Evolutionary conservation across 768 basidiomycete species (phyloP).

Genomic region (Crassisporium funariophilum): DNA sequence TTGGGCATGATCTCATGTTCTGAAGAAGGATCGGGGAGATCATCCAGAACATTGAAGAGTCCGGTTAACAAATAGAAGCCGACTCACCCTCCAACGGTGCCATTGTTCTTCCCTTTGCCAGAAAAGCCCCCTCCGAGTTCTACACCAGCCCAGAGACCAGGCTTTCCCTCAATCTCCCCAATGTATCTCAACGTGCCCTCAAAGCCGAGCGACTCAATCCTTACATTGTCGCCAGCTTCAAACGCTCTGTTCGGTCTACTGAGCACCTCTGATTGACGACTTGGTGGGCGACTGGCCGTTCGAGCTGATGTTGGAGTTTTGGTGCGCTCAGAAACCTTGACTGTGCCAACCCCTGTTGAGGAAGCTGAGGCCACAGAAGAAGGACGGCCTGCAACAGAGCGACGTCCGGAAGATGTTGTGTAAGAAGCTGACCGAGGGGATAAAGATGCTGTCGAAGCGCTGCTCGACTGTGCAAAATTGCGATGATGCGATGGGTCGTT

Average conservation of each 20-base stretch:
- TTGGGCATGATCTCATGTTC: too few species aligned
- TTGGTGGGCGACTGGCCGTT: constrained; percentile 52
- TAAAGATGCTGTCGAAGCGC: constrained; percentile 46
- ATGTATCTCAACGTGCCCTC: constrained; percentile 83
- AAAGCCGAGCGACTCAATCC: constrained; percentile 85
- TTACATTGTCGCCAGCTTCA: constrained; percentile 78
- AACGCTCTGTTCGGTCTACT: constrained; percentile 50
- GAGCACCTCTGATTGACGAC: constrained; percentile 67
- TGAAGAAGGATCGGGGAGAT: too few species aligned
- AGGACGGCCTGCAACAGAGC: constrained; percentile 46
- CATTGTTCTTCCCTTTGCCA: constrained; percentile 96
- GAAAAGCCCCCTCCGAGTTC: constrained; percentile 83
- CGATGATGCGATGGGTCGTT: constrained; percentile 81
- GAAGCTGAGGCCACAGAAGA: constrained; percentile 64
- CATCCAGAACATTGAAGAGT: too few species aligned
- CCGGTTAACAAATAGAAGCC: constrained; percentile 7
- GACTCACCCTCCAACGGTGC: constrained; percentile 84
- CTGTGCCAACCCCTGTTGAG: constrained; percentile 16
- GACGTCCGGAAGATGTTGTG: constrained; percentile 52
- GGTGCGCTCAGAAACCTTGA: constrained; percentile 38
- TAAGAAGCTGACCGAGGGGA: constrained; percentile 48
- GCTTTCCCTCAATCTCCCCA: constrained; percentile 87
- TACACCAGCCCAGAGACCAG: constrained; percentile 92
- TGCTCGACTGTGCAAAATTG: constrained; percentile 37
- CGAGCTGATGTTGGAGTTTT: constrained; percentile 53